These are phyloP conservation scores for Rhodosporidiobolus sp. DNA, from an alignment of 768 basidiomycete genomes.

Conservation along the genomic window DNA sequence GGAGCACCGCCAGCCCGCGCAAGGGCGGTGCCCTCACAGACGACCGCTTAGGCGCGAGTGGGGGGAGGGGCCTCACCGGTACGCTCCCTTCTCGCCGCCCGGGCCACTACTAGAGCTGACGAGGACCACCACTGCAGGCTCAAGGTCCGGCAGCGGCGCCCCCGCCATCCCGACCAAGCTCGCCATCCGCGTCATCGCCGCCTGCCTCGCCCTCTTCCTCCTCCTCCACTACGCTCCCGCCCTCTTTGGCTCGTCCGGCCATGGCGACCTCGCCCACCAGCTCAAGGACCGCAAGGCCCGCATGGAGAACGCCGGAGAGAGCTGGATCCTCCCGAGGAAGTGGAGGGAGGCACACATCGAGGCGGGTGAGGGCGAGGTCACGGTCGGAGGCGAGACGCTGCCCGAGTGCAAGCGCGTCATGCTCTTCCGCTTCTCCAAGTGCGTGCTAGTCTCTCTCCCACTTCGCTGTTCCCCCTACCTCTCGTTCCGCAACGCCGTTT, in stretches of 20 bases:
- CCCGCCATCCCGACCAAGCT: not conserved
- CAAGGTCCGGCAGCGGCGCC: not conserved
- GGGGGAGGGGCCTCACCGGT: too few relatives aligned
- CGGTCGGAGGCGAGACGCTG: slow-evolving; percentile 19
- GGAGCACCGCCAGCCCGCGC: not conserved
- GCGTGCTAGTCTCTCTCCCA: too few relatives aligned
- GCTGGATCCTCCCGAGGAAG: slow-evolving; percentile 28
- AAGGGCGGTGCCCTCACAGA: not conserved
- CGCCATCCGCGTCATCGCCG: slow-evolving; percentile 11
- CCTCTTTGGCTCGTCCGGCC: not conserved
- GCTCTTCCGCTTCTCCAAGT: slow-evolving; percentile 31
- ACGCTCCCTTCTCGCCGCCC: not conserved
- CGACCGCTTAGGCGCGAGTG: too few relatives aligned
- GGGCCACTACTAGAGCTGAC: too few relatives aligned
- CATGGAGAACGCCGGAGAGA: slow-evolving; percentile 23
- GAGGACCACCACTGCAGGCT: not conserved
- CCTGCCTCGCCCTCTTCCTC: slow-evolving; percentile 21
- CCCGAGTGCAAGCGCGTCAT: slow-evolving; percentile 35
- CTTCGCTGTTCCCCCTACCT: too few relatives aligned
- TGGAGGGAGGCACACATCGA: slow-evolving; percentile 17
- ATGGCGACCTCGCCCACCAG: not conserved
- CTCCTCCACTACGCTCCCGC: slow-evolving; percentile 12
- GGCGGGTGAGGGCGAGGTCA: slow-evolving; percentile 13
- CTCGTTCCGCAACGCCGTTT: not conserved
- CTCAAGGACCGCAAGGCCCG: slow-evolving; percentile 6